Evolutionary conservation across 371 early-diverging fungal genomes (phyloP).

Genomic region (Mortierella sp.): DNA sequence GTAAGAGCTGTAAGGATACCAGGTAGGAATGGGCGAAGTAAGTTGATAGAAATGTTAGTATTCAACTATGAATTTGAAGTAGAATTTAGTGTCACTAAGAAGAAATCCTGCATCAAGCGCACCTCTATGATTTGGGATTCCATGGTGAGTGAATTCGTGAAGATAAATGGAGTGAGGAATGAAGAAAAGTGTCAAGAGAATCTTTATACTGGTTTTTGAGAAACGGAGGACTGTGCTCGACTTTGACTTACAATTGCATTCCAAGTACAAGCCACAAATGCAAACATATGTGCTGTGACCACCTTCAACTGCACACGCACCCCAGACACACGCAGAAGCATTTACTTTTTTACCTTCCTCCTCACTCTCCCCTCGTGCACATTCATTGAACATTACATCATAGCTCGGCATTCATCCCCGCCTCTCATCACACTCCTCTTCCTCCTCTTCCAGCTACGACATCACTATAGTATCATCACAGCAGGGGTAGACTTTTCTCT

Average conservation of each 20-base stretch:
- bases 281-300: conserved; percentile 6
- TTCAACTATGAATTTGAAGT: not conserved
- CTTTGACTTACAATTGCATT: not conserved
- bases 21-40: conserved; percentile 30
- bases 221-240: conserved; percentile 1
- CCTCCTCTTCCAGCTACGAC: not conserved
- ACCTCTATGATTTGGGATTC: conserved; percentile 54
- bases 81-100: not conserved
- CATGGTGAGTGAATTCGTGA: conserved; percentile 17
- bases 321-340: not conserved
- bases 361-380: not conserved
- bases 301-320: not conserved
- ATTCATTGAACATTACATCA: not conserved
- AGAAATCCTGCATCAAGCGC: not conserved
- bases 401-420: not conserved
- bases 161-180: not conserved
- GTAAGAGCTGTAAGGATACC: conserved; percentile 37
- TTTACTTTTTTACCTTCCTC: not conserved
- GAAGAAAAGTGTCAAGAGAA: conserved; percentile 8
- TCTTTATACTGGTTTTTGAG: not conserved
- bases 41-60: not conserved
- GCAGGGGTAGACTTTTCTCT: not conserved
- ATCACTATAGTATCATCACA: not conserved
- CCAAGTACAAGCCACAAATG: conserved; percentile 29
- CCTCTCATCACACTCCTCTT: not conserved